phyloP scores from a whole-genome alignment of 1,139 yeast genomes.

The Saccharomyces pastorianus region DNA sequence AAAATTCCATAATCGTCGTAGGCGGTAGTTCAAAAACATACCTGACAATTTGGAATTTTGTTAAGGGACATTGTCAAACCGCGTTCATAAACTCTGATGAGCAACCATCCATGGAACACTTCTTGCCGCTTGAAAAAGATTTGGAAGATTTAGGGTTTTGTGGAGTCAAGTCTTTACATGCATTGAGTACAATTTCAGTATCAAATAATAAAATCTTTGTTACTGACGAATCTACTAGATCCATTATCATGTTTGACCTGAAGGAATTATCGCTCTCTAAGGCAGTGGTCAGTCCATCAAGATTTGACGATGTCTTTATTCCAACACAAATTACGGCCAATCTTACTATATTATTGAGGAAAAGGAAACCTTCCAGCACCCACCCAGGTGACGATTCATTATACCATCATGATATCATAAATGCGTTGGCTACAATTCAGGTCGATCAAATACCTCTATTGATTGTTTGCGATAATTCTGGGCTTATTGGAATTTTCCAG shows the following conservation, averaged over 20 bases:
- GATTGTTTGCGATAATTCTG: constrained; percentile 21
- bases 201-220: constrained; percentile 13
- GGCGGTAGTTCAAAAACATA: constrained; percentile 62
- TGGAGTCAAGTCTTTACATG: neutral
- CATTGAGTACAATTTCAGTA: constrained; percentile 1
- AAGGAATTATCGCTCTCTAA: constrained; percentile 10
- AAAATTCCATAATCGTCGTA: constrained; percentile 41
- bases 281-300: constrained; percentile 8
- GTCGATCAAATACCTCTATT: constrained; percentile 6
- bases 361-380: constrained; percentile 2
- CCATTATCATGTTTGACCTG: constrained; percentile 15
- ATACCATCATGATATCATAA: constrained; percentile 17
- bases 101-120: constrained; percentile 15
- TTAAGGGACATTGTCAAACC: constrained; percentile 54
- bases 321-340: constrained; percentile 17
- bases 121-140: constrained; percentile 11
- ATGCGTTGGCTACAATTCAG: constrained; percentile 6
- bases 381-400: neutral
- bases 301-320: constrained; percentile 4
- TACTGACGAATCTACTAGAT: constrained; percentile 12
- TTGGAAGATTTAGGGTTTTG: constrained; percentile 7
- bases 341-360: constrained; percentile 9
- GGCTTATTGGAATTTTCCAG: constrained; percentile 13
- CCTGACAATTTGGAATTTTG: constrained; percentile 70
- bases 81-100: constrained; percentile 37